phyloP scores from a whole-genome alignment of 208 protist genomes.

The Naegleria fowleri region DNA sequence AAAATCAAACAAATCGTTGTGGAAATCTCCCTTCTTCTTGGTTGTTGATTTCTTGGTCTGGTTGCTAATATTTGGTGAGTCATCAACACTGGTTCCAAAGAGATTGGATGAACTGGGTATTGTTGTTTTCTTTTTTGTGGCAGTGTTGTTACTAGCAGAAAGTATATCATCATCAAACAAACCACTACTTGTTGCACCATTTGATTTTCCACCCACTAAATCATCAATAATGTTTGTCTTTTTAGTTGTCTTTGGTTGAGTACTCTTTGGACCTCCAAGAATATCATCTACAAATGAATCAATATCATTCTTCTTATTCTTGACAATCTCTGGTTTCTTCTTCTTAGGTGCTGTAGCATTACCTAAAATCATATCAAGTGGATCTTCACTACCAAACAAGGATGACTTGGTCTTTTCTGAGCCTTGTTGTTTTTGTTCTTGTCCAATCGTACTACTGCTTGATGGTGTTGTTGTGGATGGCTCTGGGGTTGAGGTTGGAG shows the following conservation, averaged over 20 bases:
- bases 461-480: background rate
- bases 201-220: background rate
- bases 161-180: background rate
- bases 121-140: background rate
- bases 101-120: background rate
- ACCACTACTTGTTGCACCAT: background rate
- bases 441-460: background rate
- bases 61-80: background rate
- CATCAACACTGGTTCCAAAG: background rate
- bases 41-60: background rate
- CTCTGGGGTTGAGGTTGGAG: background rate
- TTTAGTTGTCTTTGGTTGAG: background rate
- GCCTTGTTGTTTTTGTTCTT: background rate
- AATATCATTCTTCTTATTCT: background rate
- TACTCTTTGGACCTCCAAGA: background rate
- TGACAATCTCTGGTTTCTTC: background rate
- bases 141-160: background rate
- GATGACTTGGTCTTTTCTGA: background rate
- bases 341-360: background rate
- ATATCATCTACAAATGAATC: background rate
- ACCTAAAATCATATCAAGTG: background rate
- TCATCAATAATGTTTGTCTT: background rate
- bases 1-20: background rate
- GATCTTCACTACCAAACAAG: background rate
- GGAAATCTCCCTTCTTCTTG: background rate